phyloP scores from a whole-genome alignment of 1,284 basidiomycete genomes.

The Leucoagaricus sp. region DNA sequence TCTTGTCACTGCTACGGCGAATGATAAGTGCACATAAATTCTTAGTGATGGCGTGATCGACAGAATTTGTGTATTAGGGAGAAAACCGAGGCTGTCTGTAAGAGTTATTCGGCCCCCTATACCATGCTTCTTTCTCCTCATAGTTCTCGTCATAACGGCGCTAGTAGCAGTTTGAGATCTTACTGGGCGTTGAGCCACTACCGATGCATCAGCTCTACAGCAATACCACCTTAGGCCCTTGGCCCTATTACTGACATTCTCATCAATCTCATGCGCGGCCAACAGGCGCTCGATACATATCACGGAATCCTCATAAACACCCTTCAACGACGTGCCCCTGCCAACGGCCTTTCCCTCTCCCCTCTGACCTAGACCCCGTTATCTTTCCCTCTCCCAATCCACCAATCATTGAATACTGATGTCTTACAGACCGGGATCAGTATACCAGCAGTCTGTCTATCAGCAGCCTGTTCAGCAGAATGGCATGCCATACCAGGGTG shows the following conservation, averaged over 20 bases:
- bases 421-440: conserved; percentile 3
- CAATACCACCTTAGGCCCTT: too few species aligned
- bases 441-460: conserved; percentile 11
- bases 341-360: not conserved
- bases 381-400: not conserved
- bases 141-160: too few species aligned
- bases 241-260: too few species aligned
- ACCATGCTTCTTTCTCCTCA: too few species aligned
- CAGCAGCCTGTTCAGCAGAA: conserved; percentile 5
- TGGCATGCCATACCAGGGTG: conserved; percentile 24
- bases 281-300: not conserved
- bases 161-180: too few species aligned
- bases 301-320: not conserved
- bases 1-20: not conserved
- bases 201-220: too few species aligned
- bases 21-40: not conserved
- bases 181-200: too few species aligned
- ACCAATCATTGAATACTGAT: not conserved
- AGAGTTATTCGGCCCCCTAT: too few species aligned
- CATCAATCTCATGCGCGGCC: not conserved
- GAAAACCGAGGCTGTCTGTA: too few species aligned
- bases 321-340: not conserved
- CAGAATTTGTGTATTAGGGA: too few species aligned
- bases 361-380: not conserved
- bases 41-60: not conserved